Evolutionary conservation across 2,329 filamentous ascomycete species (phyloP).

Genomic region (Colletotrichum melonis): DNA sequence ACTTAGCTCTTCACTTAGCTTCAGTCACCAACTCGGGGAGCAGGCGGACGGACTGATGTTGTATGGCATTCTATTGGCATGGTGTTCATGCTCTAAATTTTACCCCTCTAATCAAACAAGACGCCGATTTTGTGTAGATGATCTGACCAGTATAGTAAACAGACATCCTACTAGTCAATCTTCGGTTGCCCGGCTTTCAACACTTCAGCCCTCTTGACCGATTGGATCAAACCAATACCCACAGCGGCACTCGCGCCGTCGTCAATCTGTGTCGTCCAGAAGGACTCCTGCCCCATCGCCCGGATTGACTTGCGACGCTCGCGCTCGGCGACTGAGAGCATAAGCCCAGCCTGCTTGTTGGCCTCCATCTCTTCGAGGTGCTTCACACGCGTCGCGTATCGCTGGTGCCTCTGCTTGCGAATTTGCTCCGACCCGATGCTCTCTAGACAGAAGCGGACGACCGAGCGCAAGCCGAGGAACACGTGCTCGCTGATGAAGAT

Average conservation of each 20-base stretch:
- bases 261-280: constrained; percentile 56
- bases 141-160: no score
- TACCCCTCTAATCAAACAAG: no score
- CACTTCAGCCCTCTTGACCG: constrained; percentile 38
- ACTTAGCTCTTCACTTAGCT: not conserved
- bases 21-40: not conserved
- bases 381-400: constrained; percentile 50
- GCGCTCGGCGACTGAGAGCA: constrained; percentile 48
- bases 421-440: constrained; percentile 54
- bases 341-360: constrained; percentile 46
- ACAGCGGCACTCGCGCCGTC: constrained; percentile 49
- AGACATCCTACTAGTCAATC: not conserved
- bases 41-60: not conserved
- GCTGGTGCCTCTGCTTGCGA: constrained; percentile 51
- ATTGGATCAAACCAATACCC: constrained; percentile 48
- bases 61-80: not conserved
- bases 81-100: not conserved
- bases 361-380: constrained; percentile 55
- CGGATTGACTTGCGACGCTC: constrained; percentile 52
- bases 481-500: constrained; percentile 81
- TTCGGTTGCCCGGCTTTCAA: constrained; percentile 26
- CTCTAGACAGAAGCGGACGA: constrained; percentile 50
- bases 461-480: constrained; percentile 69
- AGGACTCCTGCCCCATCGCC: constrained; percentile 45
- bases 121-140: no score